A percentile compares a stretch with the other conserved stretches of the same genome.
Evolutionary conservation across 805 yeast species (phyloP).

Genomic region (Lachancea meyersii): DNA sequence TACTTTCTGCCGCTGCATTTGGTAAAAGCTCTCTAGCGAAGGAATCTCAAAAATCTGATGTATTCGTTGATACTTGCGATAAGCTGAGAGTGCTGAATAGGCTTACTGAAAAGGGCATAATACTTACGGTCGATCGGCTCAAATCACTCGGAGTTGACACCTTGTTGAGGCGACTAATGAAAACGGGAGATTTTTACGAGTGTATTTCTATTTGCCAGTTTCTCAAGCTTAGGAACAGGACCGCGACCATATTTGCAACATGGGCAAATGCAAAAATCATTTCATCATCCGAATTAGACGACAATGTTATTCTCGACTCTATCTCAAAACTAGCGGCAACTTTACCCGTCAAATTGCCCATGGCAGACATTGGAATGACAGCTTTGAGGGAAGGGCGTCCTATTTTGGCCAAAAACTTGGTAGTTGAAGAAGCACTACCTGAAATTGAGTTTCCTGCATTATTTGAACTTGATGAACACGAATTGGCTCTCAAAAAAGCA

Average conservation of each 20-base stretch:
- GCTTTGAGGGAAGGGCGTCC: conserved; percentile 61
- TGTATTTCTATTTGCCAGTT: conserved; percentile 56
- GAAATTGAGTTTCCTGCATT: conserved; percentile 56
- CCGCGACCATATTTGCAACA: conserved; percentile 47
- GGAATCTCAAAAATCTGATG: conserved; percentile 49
- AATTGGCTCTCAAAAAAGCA: conserved; percentile 61
- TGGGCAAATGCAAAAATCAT: conserved; percentile 79
- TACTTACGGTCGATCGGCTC: conserved; percentile 56
- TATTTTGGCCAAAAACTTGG: conserved; percentile 57
- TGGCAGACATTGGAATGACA: conserved; percentile 21
- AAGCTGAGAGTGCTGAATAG: conserved; percentile 63
- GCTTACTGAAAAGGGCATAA: conserved; percentile 59
- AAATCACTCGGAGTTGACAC: conserved; percentile 46
- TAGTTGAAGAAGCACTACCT: conserved; percentile 56
- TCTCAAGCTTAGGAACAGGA: conserved; percentile 40
- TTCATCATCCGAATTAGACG: conserved; percentile 47
- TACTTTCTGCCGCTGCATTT: conserved; percentile 75
- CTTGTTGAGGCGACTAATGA: conserved; percentile 51
- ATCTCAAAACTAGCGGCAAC: conserved; percentile 43
- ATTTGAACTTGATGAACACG: conserved; percentile 65
- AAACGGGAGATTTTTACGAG: conserved; percentile 53
- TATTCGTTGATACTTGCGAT: conserved; percentile 58
- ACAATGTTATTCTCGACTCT: conserved; percentile 47
- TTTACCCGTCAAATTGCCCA: conserved; percentile 10
- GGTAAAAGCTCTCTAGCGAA: conserved; percentile 60